Percentiles rank a stretch among this genome's conserved stretches.
phyloP scores from a whole-genome alignment of 2,329 filamentous ascomycete genomes.

The Chrysoporthe austroafricana region DNA sequence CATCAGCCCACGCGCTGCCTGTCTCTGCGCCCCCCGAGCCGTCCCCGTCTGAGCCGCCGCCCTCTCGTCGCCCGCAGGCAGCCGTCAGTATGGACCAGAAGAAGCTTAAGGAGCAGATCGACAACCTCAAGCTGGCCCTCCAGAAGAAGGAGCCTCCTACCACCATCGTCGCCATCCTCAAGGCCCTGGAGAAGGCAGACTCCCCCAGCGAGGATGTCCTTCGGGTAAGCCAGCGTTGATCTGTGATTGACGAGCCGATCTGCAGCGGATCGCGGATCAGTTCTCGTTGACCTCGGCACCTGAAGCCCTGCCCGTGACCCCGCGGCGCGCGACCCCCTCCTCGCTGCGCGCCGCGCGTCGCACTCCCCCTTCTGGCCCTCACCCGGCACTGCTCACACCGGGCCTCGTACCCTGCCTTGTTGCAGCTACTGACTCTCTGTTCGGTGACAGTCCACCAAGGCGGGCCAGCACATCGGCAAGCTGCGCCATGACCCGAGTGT shows the following conservation, averaged over 20 bases:
- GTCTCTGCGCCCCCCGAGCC: background rate
- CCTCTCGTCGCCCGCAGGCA: background rate
- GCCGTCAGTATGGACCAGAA: slow-evolving; percentile 68
- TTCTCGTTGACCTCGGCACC: background rate
- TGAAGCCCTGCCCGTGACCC: no score
- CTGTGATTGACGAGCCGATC: background rate
- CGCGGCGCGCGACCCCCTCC: background rate
- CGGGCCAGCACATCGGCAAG: slow-evolving; percentile 88
- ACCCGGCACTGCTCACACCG: background rate
- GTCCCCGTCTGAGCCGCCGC: background rate
- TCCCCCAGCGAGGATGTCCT: slow-evolving; percentile 87
- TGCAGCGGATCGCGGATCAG: background rate
- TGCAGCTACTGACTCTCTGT: slow-evolving; percentile 7
- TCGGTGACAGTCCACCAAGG: slow-evolving; percentile 70
- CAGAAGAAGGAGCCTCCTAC: slow-evolving; percentile 73
- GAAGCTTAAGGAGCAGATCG: slow-evolving; percentile 77
- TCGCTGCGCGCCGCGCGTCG: background rate
- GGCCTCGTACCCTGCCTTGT: background rate
- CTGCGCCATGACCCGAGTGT: slow-evolving; percentile 71
- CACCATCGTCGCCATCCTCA: slow-evolving; percentile 74
- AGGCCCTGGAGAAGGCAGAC: slow-evolving; percentile 78
- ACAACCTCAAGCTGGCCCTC: slow-evolving; percentile 79
- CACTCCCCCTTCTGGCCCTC: background rate
- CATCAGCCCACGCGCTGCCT: background rate
- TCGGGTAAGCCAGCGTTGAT: slow-evolving; percentile 58